Evolutionary conservation across 2,329 filamentous ascomycete genomes (phyloP).

Genomic region (Diaporthe eres): DNA sequence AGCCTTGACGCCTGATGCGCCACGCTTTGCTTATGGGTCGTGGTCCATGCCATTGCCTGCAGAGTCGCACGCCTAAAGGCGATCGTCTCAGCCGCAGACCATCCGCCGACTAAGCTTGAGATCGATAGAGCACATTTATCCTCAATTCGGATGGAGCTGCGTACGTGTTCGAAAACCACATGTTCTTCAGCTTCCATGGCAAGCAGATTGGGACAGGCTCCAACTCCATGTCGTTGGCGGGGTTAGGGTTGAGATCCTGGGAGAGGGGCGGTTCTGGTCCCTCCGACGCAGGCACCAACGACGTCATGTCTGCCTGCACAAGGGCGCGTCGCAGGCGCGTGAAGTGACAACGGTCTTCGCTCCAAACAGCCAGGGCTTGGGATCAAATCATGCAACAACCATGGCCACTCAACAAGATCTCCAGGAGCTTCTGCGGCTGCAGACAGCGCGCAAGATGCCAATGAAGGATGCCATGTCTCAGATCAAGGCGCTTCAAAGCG

Average conservation of each 20-base stretch:
- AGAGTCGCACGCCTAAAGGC: neutral
- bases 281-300: neutral
- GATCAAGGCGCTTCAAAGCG: slow-evolving; percentile 69
- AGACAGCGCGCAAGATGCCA: slow-evolving; percentile 71
- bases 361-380: neutral
- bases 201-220: too few species aligned
- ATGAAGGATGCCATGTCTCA: slow-evolving; percentile 73
- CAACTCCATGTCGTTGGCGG: neutral
- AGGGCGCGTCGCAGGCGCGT: neutral
- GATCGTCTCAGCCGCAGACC: neutral
- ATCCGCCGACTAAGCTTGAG: neutral
- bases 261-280: neutral
- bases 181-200: too few species aligned
- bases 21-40: neutral
- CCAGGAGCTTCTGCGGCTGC: slow-evolving; percentile 72
- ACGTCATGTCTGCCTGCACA: slow-evolving; percentile 2
- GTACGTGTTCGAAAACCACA: too few species aligned
- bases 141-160: too few species aligned
- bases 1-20: too few species aligned
- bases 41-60: neutral
- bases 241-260: neutral
- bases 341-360: neutral
- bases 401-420: slow-evolving; percentile 73
- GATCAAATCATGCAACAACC: neutral
- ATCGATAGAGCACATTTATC: too few species aligned